phyloP scores from a whole-genome alignment of 768 basidiomycete genomes.

The Roridomyces roridus region DNA sequence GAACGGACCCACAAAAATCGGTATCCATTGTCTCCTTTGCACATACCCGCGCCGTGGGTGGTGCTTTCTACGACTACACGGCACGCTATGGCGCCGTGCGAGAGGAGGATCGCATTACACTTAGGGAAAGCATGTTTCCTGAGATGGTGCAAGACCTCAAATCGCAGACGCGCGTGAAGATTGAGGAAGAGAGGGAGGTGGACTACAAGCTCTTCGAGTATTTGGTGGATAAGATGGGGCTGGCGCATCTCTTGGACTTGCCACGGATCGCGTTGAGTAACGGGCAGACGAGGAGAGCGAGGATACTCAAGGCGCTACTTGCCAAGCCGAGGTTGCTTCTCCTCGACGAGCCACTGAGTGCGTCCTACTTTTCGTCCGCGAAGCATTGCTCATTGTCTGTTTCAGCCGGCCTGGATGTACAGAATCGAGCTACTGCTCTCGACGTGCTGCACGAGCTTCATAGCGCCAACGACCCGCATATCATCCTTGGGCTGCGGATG shows the following conservation, averaged over 20 bases:
- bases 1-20: slow-evolving; percentile 52
- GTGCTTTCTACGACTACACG: slow-evolving; percentile 91
- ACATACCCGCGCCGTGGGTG: slow-evolving; percentile 61
- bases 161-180: slow-evolving; percentile 27
- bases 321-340: slow-evolving; percentile 74
- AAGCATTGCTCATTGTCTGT: neutral
- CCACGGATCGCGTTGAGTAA: slow-evolving; percentile 88
- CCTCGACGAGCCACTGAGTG: slow-evolving; percentile 93
- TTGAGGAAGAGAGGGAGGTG: slow-evolving; percentile 20
- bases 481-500: slow-evolving; percentile 69
- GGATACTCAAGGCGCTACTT: slow-evolving; percentile 81
- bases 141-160: slow-evolving; percentile 43
- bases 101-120: slow-evolving; percentile 82
- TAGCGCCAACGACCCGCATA: slow-evolving; percentile 51
- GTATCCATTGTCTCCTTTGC: slow-evolving; percentile 72
- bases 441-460: slow-evolving; percentile 64
- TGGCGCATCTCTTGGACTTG: slow-evolving; percentile 73
- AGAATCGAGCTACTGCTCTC: slow-evolving; percentile 62
- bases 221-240: slow-evolving; percentile 60
- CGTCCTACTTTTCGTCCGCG: slow-evolving; percentile 30
- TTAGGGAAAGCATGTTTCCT: slow-evolving; percentile 73
- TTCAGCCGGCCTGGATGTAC: slow-evolving; percentile 80
- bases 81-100: slow-evolving; percentile 90
- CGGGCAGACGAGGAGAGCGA: slow-evolving; percentile 88
- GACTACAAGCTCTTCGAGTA: slow-evolving; percentile 51